phyloP scores from a whole-genome alignment of 768 basidiomycete genomes.

The Termitomyces eurrhizus region DNA sequence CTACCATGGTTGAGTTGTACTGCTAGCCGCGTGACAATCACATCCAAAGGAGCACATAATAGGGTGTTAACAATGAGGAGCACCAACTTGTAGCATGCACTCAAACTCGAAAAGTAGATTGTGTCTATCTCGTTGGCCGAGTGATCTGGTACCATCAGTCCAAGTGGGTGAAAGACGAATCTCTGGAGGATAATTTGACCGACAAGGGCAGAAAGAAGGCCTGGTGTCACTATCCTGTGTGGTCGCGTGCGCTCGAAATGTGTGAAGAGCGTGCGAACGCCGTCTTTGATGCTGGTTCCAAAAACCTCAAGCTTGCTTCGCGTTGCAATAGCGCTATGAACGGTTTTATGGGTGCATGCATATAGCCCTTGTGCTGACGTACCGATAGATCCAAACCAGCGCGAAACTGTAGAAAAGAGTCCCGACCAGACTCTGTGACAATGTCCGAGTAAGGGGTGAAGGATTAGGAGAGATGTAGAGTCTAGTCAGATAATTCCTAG shows the following conservation, averaged over 20 bases:
- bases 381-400: conserved; percentile 19
- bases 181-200: conserved; percentile 31
- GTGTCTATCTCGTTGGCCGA: not conserved
- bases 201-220: conserved; percentile 42
- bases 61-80: conserved; percentile 14
- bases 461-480: conserved; percentile 20
- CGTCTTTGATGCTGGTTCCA: conserved; percentile 34
- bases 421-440: conserved; percentile 6
- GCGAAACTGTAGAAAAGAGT: conserved; percentile 13
- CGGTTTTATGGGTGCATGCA: not conserved
- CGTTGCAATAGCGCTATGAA: conserved; percentile 42
- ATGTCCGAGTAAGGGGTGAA: conserved; percentile 1
- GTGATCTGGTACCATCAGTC: conserved; percentile 11
- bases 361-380: not conserved
- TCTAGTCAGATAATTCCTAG: conserved; percentile 1
- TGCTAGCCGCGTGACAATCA: conserved; percentile 21
- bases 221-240: conserved; percentile 54
- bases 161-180: conserved; percentile 23
- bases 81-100: not conserved
- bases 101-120: not conserved
- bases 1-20: conserved; percentile 18
- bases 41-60: conserved; percentile 23
- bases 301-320: conserved; percentile 50
- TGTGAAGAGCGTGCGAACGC: conserved; percentile 51
- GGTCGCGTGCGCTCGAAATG: conserved; percentile 56